Evolutionary conservation across 768 basidiomycete genomes (phyloP), one percentile per base, ranked within the genome.

Genomic region (Paxillus involutus): DNA sequence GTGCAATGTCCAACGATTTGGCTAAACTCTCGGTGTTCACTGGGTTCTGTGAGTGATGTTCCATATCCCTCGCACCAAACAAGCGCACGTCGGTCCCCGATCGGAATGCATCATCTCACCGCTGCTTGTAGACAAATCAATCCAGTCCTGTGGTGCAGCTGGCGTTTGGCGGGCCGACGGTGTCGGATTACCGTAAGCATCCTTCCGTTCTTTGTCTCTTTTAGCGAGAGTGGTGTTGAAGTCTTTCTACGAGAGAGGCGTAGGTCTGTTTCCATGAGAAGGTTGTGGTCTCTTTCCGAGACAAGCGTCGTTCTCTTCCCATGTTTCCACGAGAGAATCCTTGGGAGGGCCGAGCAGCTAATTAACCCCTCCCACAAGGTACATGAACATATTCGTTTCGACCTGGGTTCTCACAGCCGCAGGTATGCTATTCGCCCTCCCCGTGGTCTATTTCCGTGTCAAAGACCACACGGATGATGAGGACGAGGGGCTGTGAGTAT

Each of bases 1-100:
- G 91, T 30, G 86, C 88, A 13, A 89, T 94, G 86, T 89, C 88
- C 14, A 91, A 93, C 55, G 82, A 91, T 63, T 83, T 88, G 3
- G 80, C 78, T 4, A 90, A 89, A 68, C 80, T 94, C 19, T 89
- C 91, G 0, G 81, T 91, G 66, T 87, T 93, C 65, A 73, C 86
- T 13, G 91, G 91, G 33, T 89, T 94, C 60, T 93, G 90, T 91
- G 61, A 60, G 87, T 79, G 12, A 60, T 16, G 33, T 39, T 17
- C 35, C 43, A 14, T 43, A 14, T 29, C 17, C 40, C 21, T 26
- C 26, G 2, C 39, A 42, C 37, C 17, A 44, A n/a, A 29, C 44
- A 11, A 17, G 6, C 21, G 21, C 50, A 42, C 7, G 44, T 17
- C 12, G 37, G 6, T 37, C 3, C 32, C 16, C 57, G 26, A 50